These are phyloP conservation scores for Cucumis hystrix DNA, from an alignment of 306 rosid genomes.

Conservation along the genomic window DNA sequence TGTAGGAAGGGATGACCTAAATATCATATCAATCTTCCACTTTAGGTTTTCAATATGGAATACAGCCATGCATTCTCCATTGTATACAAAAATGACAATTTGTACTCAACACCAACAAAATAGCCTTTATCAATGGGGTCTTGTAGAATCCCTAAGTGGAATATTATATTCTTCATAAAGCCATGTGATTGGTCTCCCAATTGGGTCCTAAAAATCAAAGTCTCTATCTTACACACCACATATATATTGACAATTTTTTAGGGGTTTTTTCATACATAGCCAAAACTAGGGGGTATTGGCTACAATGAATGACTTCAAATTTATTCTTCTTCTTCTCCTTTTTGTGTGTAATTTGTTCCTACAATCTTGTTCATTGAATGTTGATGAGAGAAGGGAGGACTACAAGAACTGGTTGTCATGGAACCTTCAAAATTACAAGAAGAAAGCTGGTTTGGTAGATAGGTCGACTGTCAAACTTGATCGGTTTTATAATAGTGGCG, in stretches of 20 bases:
- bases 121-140: neutral
- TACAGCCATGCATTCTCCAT: neutral
- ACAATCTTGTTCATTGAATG: slow-evolving; percentile 8
- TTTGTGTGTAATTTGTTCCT: slow-evolving; percentile 1
- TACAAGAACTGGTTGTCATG: slow-evolving; percentile 42
- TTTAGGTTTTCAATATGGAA: neutral
- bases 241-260: neutral
- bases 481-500: neutral
- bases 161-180: neutral
- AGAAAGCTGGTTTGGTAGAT: slow-evolving; percentile 5
- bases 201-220: neutral
- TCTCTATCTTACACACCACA: neutral
- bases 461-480: neutral
- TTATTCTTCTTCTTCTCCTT: slow-evolving; percentile 17
- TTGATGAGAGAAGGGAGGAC: slow-evolving; percentile 15
- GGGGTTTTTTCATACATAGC: neutral
- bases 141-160: neutral
- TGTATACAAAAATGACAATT: neutral
- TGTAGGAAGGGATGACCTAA: neutral
- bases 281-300: neutral
- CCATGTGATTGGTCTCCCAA: slow-evolving; percentile 3
- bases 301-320: slow-evolving; percentile 6
- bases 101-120: neutral
- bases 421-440: slow-evolving; percentile 26
- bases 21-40: neutral